Evolutionary conservation across 345 rosid genomes (phyloP).

Genomic region (Zanthoxylum bungeanum): DNA sequence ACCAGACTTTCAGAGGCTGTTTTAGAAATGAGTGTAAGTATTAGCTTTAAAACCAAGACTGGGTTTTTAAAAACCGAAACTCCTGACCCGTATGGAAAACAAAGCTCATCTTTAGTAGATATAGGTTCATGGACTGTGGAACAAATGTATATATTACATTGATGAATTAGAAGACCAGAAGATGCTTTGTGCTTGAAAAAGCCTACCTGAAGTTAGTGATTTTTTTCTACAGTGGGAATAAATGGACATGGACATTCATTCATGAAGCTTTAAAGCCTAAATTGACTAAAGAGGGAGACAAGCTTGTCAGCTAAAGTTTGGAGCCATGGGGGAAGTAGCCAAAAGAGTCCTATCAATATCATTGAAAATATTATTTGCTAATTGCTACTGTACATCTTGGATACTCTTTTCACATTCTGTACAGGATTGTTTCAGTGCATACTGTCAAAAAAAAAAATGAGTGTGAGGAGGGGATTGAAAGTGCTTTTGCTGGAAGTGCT

Average conservation of each 20-base stretch:
- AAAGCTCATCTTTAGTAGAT: too few relatives aligned
- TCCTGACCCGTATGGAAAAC: too few relatives aligned
- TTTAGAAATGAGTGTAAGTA: too few relatives aligned
- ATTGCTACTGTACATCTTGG: neutral
- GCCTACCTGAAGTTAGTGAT: constrained; percentile 18
- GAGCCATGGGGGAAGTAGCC: neutral
- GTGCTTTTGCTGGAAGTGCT: neutral
- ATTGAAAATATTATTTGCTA: neutral
- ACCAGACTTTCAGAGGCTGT: too few relatives aligned
- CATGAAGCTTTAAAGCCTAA: constrained; percentile 16
- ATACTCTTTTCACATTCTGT: neutral
- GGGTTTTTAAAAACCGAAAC: too few relatives aligned
- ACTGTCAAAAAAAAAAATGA: neutral
- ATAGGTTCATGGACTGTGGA: too few relatives aligned
- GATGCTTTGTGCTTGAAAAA: constrained; percentile 10
- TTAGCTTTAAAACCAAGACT: too few relatives aligned
- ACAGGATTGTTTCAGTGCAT: neutral
- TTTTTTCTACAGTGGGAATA: constrained; percentile 17
- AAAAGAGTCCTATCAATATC: neutral
- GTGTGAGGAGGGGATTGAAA: neutral
- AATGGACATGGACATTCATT: constrained; percentile 21
- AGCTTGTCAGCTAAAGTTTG: constrained; percentile 14
- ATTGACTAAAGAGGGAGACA: constrained; percentile 21
- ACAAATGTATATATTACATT: neutral
- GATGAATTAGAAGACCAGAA: constrained; percentile 13